These are phyloP conservation scores for Boletus sp. DNA, from an alignment of 1,284 basidiomycete species.

Conservation along the genomic window DNA sequence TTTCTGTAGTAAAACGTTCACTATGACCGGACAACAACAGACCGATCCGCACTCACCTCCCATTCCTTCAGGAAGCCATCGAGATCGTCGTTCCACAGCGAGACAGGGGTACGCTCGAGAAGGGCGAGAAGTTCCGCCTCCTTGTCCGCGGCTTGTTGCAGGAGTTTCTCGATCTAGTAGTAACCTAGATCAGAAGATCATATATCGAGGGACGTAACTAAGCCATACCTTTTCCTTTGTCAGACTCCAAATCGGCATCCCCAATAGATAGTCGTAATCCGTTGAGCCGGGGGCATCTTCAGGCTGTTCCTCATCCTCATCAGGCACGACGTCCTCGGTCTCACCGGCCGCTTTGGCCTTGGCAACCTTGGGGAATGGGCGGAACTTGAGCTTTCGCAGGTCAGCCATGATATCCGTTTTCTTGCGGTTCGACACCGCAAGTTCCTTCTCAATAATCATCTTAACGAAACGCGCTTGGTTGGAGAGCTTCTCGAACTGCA, in stretches of 20 bases:
- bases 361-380: conserved; percentile 82
- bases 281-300: conserved; percentile 50
- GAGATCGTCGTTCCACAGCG: conserved; percentile 92
- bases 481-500: conserved; percentile 81
- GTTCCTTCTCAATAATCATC: conserved; percentile 91
- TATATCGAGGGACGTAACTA: neutral
- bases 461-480: conserved; percentile 98
- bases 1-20: conserved; percentile 45
- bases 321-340: conserved; percentile 63
- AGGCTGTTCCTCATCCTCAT: conserved; percentile 60
- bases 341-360: conserved; percentile 78
- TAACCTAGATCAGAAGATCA: conserved; percentile 14
- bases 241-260: conserved; percentile 95
- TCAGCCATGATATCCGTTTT: conserved; percentile 87
- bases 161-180: conserved; percentile 81
- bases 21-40: conserved; percentile 1
- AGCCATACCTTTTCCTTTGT: conserved; percentile 86
- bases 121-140: conserved; percentile 83
- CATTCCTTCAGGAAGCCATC: conserved; percentile 85
- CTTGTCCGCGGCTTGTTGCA: conserved; percentile 81
- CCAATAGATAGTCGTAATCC: conserved; percentile 94
- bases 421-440: conserved; percentile 93
- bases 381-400: conserved; percentile 84
- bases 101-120: conserved; percentile 79
- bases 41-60: conserved; percentile 60